Evolutionary conservation across 805 yeast species (phyloP), one percentile per base, ranked within the genome.

Genomic region (Kregervanrija fluxuum): DNA sequence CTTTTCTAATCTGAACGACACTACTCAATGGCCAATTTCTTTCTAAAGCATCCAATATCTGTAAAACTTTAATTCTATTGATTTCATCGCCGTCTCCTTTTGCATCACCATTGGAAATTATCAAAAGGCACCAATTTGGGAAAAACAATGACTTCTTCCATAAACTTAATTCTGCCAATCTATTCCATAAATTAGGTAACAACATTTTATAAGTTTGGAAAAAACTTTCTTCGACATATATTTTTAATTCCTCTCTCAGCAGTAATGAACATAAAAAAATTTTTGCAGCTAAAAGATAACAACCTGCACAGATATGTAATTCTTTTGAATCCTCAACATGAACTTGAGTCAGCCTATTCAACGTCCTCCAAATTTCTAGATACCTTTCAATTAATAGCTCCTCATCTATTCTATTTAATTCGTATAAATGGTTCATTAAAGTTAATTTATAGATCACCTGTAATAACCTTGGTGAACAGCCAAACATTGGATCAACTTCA

Each of bases 121-220:
- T 54, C 11, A 63, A 46, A 11, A 64, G 35, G n/a, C 64, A 44
- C 68, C 68, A 64, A 10, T 51, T 51, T 6, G 68, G 68, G 31
- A 56, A 62, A 11, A 61, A 51, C 4, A 50, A 49, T 12, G 48
- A 47, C 35, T 46, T 36, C 32, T 43, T 37, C 16, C 40, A 16
- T 11, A 13, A 35, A 40, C 54, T 53, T 16, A 54, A 39, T 10
- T 44, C 35, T 12, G 31, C 39, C 9, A 56, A 44, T 3, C 44
- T 28, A 13, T 15, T 22, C n/a, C 50, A 34, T 8, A 54, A 37
- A 30, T 48, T 37, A 3, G 53, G 49, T 15, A 47, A 41, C 22
- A 42, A 33, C n/a, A 14, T 30, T 8, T 28, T 38, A 35, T 40
- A 49, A 11, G 15, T 38, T 8, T 39, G 17, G 17, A 36, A 36